phyloP scores from a whole-genome alignment of 2,329 filamentous ascomycete genomes.

The Claviceps sp. region DNA sequence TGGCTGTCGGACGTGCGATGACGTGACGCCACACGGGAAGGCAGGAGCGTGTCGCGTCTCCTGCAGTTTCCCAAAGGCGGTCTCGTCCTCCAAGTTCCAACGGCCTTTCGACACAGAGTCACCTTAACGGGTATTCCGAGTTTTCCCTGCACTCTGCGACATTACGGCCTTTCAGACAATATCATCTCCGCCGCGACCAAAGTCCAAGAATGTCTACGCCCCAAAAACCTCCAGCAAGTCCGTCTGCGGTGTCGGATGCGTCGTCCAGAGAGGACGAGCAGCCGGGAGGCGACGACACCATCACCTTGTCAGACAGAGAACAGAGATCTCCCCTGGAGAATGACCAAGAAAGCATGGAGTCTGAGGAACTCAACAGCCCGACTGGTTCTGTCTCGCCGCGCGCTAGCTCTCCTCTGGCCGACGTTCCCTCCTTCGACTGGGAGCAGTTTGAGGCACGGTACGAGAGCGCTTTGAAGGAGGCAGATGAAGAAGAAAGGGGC shows the following conservation, averaged over 20 bases:
- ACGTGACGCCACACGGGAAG: slow-evolving; percentile 5
- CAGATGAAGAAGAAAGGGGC: slow-evolving; percentile 48
- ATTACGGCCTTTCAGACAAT: background rate
- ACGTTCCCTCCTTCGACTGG: slow-evolving; percentile 57
- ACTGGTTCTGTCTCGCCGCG: slow-evolving; percentile 10
- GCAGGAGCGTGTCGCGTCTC: background rate
- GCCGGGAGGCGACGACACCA: slow-evolving; percentile 8
- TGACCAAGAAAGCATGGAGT: slow-evolving; percentile 27
- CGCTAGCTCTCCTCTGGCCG: slow-evolving; percentile 31
- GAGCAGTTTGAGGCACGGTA: slow-evolving; percentile 60
- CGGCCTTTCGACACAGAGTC: too few species aligned
- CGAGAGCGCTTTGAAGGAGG: slow-evolving; percentile 47
- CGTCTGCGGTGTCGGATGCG: background rate
- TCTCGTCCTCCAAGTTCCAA: background rate
- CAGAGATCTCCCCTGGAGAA: slow-evolving; percentile 12
- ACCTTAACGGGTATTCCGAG: too few species aligned
- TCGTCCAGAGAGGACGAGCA: slow-evolving; percentile 6
- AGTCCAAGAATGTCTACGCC: slow-evolving; percentile 9
- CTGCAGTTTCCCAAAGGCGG: background rate
- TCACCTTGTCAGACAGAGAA: slow-evolving; percentile 11
- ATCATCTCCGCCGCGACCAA: background rate
- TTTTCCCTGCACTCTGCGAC: too few species aligned
- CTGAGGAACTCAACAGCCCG: slow-evolving; percentile 18
- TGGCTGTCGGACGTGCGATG: background rate
- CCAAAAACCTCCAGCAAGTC: slow-evolving; percentile 3